Percentiles rank a stretch among this genome's conserved stretches.
phyloP scores from a whole-genome alignment of 805 yeast species.

The Pichia scutulata region DNA sequence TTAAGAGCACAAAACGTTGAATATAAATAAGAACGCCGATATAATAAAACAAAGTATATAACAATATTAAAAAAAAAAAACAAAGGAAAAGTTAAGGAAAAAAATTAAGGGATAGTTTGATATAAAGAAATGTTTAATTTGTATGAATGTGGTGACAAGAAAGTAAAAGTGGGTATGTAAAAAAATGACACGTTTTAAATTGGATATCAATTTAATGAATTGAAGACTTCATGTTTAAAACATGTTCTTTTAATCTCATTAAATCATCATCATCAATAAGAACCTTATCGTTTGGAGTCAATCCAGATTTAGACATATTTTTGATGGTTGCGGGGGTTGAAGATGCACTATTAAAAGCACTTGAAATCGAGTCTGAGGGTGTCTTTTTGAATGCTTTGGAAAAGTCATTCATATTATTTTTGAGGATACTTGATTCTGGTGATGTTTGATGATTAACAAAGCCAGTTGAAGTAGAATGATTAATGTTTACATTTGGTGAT shows the following conservation, averaged over 20 bases:
- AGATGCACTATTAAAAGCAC: neutral
- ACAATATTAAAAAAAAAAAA: neutral
- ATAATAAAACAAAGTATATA: no score
- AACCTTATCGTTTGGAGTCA: neutral
- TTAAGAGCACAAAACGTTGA: neutral
- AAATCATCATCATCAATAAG: slow-evolving; percentile 24
- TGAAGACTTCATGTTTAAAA: slow-evolving; percentile 23
- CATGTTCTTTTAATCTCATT: slow-evolving; percentile 23
- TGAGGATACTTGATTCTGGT: slow-evolving; percentile 2
- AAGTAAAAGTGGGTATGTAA: neutral
- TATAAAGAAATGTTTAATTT: neutral
- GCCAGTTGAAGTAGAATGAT: neutral
- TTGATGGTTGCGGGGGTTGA: neutral
- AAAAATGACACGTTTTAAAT: neutral
- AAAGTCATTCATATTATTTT: slow-evolving; percentile 7
- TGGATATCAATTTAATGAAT: slow-evolving; percentile 4
- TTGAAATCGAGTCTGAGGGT: slow-evolving; percentile 1
- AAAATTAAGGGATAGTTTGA: neutral
- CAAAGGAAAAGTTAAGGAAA: neutral
- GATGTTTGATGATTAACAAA: neutral
- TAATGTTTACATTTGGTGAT: neutral
- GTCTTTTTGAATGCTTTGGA: slow-evolving; percentile 13
- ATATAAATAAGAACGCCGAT: neutral
- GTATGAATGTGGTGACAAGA: neutral
- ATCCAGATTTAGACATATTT: neutral